Conservation (phyloP, 176 grass and related monocot genomes). For the Zizania latifolia region DNA sequence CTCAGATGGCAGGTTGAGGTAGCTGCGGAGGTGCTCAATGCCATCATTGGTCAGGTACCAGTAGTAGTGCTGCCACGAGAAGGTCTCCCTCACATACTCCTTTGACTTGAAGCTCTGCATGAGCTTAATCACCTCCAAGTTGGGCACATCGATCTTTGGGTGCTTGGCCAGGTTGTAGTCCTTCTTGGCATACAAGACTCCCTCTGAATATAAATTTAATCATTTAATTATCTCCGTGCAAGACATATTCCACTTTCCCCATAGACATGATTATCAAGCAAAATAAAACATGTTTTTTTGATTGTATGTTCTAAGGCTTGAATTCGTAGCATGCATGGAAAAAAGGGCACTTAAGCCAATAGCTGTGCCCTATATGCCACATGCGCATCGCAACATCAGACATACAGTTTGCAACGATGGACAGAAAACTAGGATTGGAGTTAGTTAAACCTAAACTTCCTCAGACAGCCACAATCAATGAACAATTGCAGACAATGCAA, state of each 20-base stretch:
- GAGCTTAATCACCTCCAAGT: conserved; percentile 92
- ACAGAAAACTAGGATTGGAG: background rate
- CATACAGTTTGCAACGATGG: background rate
- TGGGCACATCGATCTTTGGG: conserved; percentile 64
- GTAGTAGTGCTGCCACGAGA: conserved; percentile 88
- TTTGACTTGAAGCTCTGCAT: conserved; percentile 99
- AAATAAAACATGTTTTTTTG: background rate
- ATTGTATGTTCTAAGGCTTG: background rate
- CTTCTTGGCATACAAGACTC: conserved; percentile 83
- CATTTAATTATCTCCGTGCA: background rate
- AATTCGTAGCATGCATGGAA: background rate
- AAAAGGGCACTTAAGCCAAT: background rate
- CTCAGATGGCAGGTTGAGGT: conserved; percentile 87
- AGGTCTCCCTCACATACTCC: conserved; percentile 90
- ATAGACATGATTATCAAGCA: background rate
- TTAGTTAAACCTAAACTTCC: background rate
- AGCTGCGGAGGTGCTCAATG: conserved; percentile 75
- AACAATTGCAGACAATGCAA: background rate
- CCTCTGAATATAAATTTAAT: conserved; percentile 41
- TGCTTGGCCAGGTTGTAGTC: conserved; percentile 96
- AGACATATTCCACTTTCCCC: background rate
- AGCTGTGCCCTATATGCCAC: background rate
- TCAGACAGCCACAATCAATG: background rate
- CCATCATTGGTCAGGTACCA: conserved; percentile 96
- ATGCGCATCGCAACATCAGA: background rate